These are phyloP conservation scores for Globisporangium recalcitrans DNA, from an alignment of 352 stramenopile genomes.

Conservation along the genomic window DNA sequence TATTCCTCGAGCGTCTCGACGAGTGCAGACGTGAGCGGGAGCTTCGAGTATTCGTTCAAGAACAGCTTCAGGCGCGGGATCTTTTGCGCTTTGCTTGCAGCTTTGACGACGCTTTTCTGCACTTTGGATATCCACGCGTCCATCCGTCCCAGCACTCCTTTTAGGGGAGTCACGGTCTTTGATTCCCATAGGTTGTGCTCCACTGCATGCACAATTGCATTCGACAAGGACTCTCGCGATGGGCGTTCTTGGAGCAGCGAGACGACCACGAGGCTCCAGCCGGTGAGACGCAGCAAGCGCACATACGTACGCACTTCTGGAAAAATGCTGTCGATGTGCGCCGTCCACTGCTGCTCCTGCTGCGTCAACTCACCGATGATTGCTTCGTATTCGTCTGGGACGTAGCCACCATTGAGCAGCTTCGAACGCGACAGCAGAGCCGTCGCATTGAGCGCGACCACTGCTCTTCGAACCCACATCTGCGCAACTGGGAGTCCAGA, in stretches of 20 bases:
- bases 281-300: constrained; percentile 56
- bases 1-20: constrained; percentile 34
- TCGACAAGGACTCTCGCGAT: constrained; percentile 50
- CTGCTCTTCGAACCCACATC: constrained; percentile 45
- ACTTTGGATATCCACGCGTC: constrained; percentile 79
- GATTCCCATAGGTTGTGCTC: constrained; percentile 63
- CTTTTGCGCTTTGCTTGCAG: constrained; percentile 50
- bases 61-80: constrained; percentile 57
- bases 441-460: constrained; percentile 50
- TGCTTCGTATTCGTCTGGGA: constrained; percentile 43
- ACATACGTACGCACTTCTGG: constrained; percentile 60
- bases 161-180: constrained; percentile 56
- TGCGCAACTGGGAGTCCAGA: constrained; percentile 53
- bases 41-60: constrained; percentile 87
- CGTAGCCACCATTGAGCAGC: constrained; percentile 30
- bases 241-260: constrained; percentile 73
- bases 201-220: constrained; percentile 56
- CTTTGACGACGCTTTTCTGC: constrained; percentile 74
- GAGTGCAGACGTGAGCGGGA: constrained; percentile 64
- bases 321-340: constrained; percentile 60
- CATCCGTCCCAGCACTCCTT: constrained; percentile 65
- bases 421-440: constrained; percentile 28
- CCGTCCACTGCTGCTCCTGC: constrained; percentile 3
- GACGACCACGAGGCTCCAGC: constrained; percentile 72
- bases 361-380: constrained; percentile 29